Evolutionary conservation across 192 early-diverging fungal genomes (phyloP).

Genomic region (Coemansia sp.): DNA sequence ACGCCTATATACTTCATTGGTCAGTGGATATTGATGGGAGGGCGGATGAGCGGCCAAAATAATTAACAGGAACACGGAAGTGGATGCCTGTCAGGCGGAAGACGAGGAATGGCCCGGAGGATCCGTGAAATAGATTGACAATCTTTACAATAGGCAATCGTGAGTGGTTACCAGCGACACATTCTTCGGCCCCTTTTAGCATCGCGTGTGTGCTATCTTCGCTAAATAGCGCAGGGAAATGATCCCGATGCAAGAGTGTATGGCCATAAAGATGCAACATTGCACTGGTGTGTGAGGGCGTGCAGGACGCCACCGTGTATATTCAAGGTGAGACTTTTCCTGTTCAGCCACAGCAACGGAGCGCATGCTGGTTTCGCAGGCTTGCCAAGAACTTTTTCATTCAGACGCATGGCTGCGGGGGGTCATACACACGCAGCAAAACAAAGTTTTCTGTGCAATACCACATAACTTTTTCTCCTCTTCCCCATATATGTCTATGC

Average conservation of each 20-base stretch:
- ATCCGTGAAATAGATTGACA: background rate
- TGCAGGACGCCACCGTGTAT: background rate
- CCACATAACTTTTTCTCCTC: background rate
- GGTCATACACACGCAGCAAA: background rate
- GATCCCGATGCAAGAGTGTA: background rate
- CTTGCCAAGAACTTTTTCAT: background rate
- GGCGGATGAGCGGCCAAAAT: background rate
- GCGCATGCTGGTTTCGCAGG: background rate
- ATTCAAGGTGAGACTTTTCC: background rate
- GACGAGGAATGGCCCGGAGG: background rate
- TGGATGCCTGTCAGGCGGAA: background rate
- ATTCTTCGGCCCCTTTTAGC: background rate
- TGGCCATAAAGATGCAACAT: no score
- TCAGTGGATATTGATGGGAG: background rate
- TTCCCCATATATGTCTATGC: background rate
- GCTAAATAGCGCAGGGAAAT: background rate
- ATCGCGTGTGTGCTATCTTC: background rate
- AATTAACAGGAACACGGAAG: background rate
- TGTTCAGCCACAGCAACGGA: constrained; percentile 1
- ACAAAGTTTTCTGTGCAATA: background rate
- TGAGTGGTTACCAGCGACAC: background rate
- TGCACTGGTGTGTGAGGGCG: background rate
- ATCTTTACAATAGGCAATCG: background rate
- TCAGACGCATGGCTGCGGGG: background rate
- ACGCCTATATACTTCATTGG: background rate